A percentile compares a stretch with the other conserved stretches of the same genome.
Conservation (phyloP, 2,329 filamentous ascomycete species). For the Sporothrix humicola region DNA sequence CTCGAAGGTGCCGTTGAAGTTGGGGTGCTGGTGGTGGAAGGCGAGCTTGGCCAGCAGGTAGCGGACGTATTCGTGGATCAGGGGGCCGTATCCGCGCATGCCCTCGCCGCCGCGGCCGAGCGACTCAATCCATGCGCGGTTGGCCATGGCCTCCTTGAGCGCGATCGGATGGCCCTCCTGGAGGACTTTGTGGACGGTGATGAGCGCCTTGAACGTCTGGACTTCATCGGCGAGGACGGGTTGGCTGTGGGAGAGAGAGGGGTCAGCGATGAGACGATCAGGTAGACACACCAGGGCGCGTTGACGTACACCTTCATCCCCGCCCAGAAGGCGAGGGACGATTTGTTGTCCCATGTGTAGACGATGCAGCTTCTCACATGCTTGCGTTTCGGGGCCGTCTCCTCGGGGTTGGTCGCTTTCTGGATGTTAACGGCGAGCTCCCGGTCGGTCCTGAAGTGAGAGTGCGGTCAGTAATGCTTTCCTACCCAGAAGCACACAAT, state of each 20-base stretch:
- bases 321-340: slow-evolving; percentile 91
- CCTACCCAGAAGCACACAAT: not conserved
- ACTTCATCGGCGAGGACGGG: slow-evolving; percentile 98
- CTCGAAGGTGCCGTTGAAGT: slow-evolving; percentile 98
- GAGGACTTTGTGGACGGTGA: slow-evolving; percentile 95
- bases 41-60: slow-evolving; percentile 91
- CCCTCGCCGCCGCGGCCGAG: slow-evolving; percentile 88
- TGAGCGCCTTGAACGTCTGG: slow-evolving; percentile 97
- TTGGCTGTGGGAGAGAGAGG: slow-evolving; percentile 62
- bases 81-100: slow-evolving; percentile 83
- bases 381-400: slow-evolving; percentile 76
- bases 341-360: slow-evolving; percentile 99
- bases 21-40: slow-evolving; percentile 96
- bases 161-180: slow-evolving; percentile 93
- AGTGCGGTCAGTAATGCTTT: not conserved
- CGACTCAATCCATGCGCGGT: slow-evolving; percentile 91
- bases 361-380: slow-evolving; percentile 98
- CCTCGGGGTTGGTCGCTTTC: slow-evolving; percentile 71
- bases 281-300: not conserved
- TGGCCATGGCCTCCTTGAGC: slow-evolving; percentile 84
- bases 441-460: slow-evolving; percentile 64
- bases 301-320: slow-evolving; percentile 86
- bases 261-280: not conserved
- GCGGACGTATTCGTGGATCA: slow-evolving; percentile 97
- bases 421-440: slow-evolving; percentile 73